Conservation (phyloP, 2,329 filamentous ascomycete species). For the Dactylonectria estremocensis region DNA sequence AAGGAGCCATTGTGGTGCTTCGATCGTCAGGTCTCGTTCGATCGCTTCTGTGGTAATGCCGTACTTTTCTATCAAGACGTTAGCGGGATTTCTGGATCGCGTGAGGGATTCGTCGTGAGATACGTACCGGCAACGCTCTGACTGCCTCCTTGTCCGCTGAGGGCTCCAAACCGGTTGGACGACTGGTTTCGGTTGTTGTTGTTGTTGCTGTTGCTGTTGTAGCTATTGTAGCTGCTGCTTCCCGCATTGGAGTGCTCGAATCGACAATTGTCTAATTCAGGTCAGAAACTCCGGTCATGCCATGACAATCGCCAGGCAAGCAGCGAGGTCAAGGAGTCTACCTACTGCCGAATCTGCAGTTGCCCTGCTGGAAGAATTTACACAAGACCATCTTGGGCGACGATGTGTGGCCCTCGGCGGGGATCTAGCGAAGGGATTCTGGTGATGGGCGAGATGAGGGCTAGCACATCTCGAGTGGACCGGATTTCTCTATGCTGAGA, state of each 20-base stretch:
- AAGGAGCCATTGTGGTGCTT: slow-evolving; percentile 87
- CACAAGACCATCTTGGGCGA: slow-evolving; percentile 58
- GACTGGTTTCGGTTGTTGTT: slow-evolving; percentile 52
- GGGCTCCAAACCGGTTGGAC: slow-evolving; percentile 71
- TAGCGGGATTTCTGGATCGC: slow-evolving; percentile 22
- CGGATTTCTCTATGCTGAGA: background rate
- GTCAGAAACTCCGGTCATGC: slow-evolving; percentile 25
- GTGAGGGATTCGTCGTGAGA: background rate
- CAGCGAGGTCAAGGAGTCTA: slow-evolving; percentile 30
- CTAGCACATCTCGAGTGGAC: slow-evolving; percentile 44
- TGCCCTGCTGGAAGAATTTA: slow-evolving; percentile 66
- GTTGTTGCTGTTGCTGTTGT: slow-evolving; percentile 20
- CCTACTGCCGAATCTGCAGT: slow-evolving; percentile 68
- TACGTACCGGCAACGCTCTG: slow-evolving; percentile 43
- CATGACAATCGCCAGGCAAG: background rate
- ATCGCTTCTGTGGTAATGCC: slow-evolving; percentile 73
- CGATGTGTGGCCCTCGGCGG: slow-evolving; percentile 14
- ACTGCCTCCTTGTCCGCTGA: slow-evolving; percentile 53
- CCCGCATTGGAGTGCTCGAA: slow-evolving; percentile 67
- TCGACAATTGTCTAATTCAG: slow-evolving; percentile 64
- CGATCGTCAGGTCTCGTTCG: slow-evolving; percentile 76
- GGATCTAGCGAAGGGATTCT: slow-evolving; percentile 30
- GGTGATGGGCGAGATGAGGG: slow-evolving; percentile 28
- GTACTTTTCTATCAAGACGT: slow-evolving; percentile 57
- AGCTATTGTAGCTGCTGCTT: slow-evolving; percentile 7